Base-by-base conservation (phyloP, 768 basidiomycete genomes). In the Artomyces pyxidatus region DNA sequence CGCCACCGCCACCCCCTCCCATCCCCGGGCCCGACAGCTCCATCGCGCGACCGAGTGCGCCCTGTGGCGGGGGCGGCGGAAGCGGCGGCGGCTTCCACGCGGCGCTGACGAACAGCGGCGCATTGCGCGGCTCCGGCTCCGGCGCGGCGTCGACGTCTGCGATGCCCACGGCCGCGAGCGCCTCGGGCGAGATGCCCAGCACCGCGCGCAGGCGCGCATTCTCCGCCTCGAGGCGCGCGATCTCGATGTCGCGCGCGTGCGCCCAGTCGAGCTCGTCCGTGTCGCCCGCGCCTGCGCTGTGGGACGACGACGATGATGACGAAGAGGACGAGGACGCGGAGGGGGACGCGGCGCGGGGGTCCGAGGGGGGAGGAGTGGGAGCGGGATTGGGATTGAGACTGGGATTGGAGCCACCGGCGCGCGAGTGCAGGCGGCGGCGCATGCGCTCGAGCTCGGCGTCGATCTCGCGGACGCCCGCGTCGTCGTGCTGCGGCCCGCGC, bases 161-260 rank as follows among this genome's bases (percentile, higher is more conserved):
- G 8, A 83, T 80, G 39, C 71, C 72, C 38, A 72, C 74, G 2
- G 66, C 65, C 46, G 85, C 69, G 35, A 57, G 53, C 26, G 69
- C 73, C 22, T 65, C 73, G 29, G 71, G 64, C 64, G 88, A 85
- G 52, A 98, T 91, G 16, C 78, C 81, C 40, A 99, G 69, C 65
- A 86, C 63, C 59, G 73, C 73, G 43, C 95, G 73, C 43, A 99
- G 68, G 48, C 80, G 75, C 38, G 78, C 75, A 61, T 99, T 99
- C 68, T 98, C 95, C 43, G 69, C 69, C 63, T 85, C 83, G 37
- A 99, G 68, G 42, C 93, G 76, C 9, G 74, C 59, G 45, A 99
- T 89, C 68, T 98, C 96, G 53, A 70, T 68, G 63, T 98, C 95
- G 52, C 96, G 77, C 63, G 91, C 88, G 50, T 84, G 55, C 2